These are phyloP conservation scores for Myxozyma udenii DNA, from an alignment of 805 yeast species.

Conservation along the genomic window DNA sequence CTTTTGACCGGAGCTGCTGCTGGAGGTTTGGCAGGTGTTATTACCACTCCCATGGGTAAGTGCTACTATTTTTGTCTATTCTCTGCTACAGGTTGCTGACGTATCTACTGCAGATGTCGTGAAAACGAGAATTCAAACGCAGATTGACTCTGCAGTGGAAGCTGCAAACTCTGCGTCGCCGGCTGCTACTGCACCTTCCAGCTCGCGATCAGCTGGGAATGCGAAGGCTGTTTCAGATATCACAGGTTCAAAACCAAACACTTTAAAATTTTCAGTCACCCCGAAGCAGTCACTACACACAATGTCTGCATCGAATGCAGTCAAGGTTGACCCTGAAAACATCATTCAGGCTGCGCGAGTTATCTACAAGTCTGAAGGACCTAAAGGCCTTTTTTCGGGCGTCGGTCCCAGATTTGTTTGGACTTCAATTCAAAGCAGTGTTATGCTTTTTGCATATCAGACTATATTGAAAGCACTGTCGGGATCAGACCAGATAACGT, in stretches of 20 bases:
- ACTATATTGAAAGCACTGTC: slow-evolving; percentile 59
- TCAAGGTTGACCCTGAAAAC: slow-evolving; percentile 22
- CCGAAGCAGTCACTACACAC: slow-evolving; percentile 4
- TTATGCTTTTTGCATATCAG: slow-evolving; percentile 88
- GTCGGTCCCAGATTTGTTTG: slow-evolving; percentile 95
- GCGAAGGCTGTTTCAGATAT: too few species aligned
- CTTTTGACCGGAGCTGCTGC: slow-evolving; percentile 90
- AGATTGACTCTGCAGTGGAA: slow-evolving; percentile 41
- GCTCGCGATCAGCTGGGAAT: too few species aligned
- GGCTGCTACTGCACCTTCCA: too few species aligned
- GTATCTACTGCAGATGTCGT: slow-evolving; percentile 54
- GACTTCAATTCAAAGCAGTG: slow-evolving; percentile 93
- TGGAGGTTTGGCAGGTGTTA: slow-evolving; percentile 84
- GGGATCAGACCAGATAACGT: slow-evolving; percentile 6
- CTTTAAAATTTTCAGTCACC: not conserved
- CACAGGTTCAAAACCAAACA: not conserved
- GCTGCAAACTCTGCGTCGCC: slow-evolving; percentile 2
- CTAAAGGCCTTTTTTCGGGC: slow-evolving; percentile 80
- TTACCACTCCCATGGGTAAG: slow-evolving; percentile 77
- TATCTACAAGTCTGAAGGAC: slow-evolving; percentile 71
- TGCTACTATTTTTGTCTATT: not conserved
- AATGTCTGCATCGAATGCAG: slow-evolving; percentile 16
- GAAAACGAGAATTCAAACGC: slow-evolving; percentile 91
- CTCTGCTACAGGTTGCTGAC: not conserved
- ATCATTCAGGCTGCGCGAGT: slow-evolving; percentile 47